Conservation (phyloP, 148 eudicot species). For the Arbutus unedo region DNA sequence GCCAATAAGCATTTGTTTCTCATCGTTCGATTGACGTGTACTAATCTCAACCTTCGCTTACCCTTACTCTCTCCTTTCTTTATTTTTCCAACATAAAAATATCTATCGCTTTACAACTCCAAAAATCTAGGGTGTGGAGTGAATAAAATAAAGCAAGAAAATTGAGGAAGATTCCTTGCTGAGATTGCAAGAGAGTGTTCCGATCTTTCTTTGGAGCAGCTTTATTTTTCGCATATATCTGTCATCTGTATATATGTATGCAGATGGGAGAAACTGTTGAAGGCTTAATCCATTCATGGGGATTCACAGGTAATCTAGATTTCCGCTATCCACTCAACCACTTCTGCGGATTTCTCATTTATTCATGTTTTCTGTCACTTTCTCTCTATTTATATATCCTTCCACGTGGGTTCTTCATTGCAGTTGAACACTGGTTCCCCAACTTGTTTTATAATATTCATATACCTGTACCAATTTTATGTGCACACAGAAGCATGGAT, state of each 20-base stretch:
- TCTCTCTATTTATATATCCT: not conserved
- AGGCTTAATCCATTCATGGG: slow-evolving; percentile 2
- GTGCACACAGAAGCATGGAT: not conserved
- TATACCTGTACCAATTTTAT: not conserved
- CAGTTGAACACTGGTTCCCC: not conserved
- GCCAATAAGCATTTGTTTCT: not conserved
- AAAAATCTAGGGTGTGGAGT: not conserved
- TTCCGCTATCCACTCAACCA: not conserved
- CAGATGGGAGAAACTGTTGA: not conserved
- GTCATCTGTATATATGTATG: not conserved
- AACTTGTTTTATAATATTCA: not conserved
- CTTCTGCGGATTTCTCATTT: not conserved
- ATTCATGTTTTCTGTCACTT: not conserved
- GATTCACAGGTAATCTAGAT: slow-evolving; percentile 7
- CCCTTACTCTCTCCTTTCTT: not conserved
- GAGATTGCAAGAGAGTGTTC: slow-evolving; percentile 20
- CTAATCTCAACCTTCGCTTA: slow-evolving; percentile 13
- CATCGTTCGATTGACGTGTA: slow-evolving; percentile 1
- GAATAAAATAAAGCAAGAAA: not conserved
- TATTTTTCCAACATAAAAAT: not conserved
- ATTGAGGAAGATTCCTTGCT: slow-evolving; percentile 20
- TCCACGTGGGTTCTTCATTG: slow-evolving; percentile 15
- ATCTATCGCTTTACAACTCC: not conserved
- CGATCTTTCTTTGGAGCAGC: not conserved
- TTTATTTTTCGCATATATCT: not conserved